Conservation (phyloP, 164 flowering plant genomes). For the Nymphaea colorata region DNA sequence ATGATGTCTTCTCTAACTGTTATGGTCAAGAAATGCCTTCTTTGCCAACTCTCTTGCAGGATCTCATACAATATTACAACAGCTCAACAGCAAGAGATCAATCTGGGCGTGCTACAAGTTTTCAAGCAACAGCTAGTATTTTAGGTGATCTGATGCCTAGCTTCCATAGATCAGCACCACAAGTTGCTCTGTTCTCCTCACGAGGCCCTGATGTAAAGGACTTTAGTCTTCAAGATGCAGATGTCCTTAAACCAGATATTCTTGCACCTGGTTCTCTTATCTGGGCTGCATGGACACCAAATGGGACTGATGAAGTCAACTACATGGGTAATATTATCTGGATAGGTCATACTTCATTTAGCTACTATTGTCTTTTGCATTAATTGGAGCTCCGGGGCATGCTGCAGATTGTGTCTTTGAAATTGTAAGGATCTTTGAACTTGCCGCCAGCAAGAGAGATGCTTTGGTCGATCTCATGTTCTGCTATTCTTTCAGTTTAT, state of each 20-base stretch:
- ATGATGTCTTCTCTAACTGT: too few relatives aligned
- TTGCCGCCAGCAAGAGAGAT: too few relatives aligned
- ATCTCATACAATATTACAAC: conserved; percentile 82
- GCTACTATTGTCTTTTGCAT: not conserved
- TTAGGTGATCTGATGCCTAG: conserved; percentile 74
- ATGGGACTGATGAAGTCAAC: conserved; percentile 91
- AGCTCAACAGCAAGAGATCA: conserved; percentile 74
- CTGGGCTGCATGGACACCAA: conserved; percentile 98
- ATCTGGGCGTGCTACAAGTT: conserved; percentile 81
- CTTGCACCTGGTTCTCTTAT: conserved; percentile 97
- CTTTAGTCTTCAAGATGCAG: conserved; percentile 85
- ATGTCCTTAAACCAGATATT: conserved; percentile 94
- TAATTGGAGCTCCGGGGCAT: too few relatives aligned
- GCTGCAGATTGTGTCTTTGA: too few relatives aligned
- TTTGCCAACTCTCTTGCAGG: conserved; percentile 26
- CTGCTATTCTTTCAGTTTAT: too few relatives aligned
- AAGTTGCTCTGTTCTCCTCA: conserved; percentile 88
- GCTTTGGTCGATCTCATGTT: too few relatives aligned
- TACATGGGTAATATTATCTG: conserved; percentile 38
- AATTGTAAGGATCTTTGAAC: too few relatives aligned
- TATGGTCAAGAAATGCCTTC: too few relatives aligned
- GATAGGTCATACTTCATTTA: not conserved
- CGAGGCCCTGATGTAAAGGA: conserved; percentile 93
- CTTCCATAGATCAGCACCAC: conserved; percentile 86
- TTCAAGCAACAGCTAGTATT: conserved; percentile 68